phyloP scores from a whole-genome alignment of 768 basidiomycete genomes.

The Xerocomellus amylosporus region DNA sequence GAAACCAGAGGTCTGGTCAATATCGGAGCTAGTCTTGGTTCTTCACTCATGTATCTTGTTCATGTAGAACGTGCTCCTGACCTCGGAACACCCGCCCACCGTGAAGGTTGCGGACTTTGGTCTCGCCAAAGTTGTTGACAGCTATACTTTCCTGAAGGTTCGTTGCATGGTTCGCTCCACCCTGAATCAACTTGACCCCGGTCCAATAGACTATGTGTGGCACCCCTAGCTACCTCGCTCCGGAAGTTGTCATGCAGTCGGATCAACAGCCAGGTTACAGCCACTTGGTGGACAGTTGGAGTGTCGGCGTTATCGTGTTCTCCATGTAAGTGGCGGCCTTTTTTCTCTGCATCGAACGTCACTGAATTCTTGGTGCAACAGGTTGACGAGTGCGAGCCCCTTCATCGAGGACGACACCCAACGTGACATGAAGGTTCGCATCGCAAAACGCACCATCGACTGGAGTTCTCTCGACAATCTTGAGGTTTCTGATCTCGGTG shows the following conservation, averaged over 20 bases:
- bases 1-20: constrained; percentile 69
- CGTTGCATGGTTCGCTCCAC: constrained; percentile 18
- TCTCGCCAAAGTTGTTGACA: constrained; percentile 87
- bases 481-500: constrained; percentile 48
- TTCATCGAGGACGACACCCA: constrained; percentile 75
- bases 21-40: not conserved
- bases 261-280: constrained; percentile 69
- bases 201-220: constrained; percentile 83
- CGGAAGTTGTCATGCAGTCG: constrained; percentile 76
- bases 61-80: constrained; percentile 77
- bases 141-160: constrained; percentile 72
- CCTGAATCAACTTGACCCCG: not conserved
- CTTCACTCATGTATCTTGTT: constrained; percentile 1
- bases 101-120: constrained; percentile 97
- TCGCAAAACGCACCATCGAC: constrained; percentile 57
- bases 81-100: constrained; percentile 58
- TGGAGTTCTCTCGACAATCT: constrained; percentile 47
- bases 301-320: constrained; percentile 91
- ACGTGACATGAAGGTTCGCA: constrained; percentile 58
- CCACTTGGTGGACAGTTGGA: constrained; percentile 93
- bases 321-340: constrained; percentile 61
- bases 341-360: not conserved
- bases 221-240: constrained; percentile 91
- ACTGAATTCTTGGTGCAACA: constrained; percentile 26
- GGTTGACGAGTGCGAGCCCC: constrained; percentile 74